phyloP scores from a whole-genome alignment of 306 rosid genomes.

The Sesbania bispinosa region DNA sequence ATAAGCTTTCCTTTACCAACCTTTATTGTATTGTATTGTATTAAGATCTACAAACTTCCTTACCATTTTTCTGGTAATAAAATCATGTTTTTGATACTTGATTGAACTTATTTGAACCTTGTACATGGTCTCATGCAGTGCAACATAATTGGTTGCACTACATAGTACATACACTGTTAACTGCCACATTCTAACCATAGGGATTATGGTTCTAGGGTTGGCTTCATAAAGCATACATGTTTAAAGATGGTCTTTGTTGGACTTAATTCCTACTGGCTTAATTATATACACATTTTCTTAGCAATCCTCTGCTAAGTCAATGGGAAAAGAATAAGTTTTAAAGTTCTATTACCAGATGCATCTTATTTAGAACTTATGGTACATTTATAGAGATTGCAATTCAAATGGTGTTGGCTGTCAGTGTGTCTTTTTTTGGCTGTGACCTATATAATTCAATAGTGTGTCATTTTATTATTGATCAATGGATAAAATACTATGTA shows the following conservation, averaged over 20 bases:
- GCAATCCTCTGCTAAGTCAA: not conserved
- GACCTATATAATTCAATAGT: not conserved
- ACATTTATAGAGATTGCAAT: not conserved
- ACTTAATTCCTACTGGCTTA: not conserved
- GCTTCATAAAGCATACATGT: constrained; percentile 2
- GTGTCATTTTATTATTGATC: not conserved
- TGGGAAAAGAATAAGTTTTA: not conserved
- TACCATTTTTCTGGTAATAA: not conserved
- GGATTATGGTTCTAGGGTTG: not conserved
- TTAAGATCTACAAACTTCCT: not conserved
- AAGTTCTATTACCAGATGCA: not conserved
- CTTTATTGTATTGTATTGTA: constrained; percentile 11
- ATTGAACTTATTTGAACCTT: constrained; percentile 1
- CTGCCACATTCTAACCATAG: not conserved
- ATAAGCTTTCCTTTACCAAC: constrained; percentile 27
- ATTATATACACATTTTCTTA: not conserved
- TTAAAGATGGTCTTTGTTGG: not conserved
- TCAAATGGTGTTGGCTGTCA: not conserved
- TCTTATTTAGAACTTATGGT: not conserved
- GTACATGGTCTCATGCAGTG: not conserved
- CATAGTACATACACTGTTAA: not conserved
- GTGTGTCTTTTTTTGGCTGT: not conserved
- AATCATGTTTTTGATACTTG: not conserved
- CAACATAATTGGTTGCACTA: not conserved
- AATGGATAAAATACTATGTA: not conserved